Base-by-base conservation (phyloP, 371 early-diverging fungal species). In the Circinella umbellata region DNA sequence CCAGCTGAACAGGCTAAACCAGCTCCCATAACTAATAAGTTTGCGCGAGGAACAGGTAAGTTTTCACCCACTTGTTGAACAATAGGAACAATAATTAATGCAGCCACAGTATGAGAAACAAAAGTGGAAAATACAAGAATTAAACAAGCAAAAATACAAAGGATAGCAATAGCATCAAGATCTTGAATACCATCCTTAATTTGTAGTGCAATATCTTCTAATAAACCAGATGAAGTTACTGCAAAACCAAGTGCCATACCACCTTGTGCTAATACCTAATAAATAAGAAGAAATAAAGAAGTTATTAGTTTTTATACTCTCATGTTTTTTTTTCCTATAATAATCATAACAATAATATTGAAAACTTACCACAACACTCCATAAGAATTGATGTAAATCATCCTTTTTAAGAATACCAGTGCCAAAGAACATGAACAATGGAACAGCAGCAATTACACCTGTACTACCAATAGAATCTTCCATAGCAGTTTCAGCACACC, bases 61-160 rank as follows among this genome's bases (percentile, higher is more conserved):
- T 79, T 72, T 15, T 77, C 69, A 10, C 95, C 95, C n/a, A 95
- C 89, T 73, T 93, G 83, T 64, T 88, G 84, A 10, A 95, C 92
- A 63, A 95, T 91, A 3, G 95, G 95, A 46, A 95, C 76, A 57
- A 95, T 90, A 67, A 95, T 94, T 66, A 95, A 76, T 3, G 95
- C 95, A 9, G 92, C 93, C 5, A 98, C 99, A 0, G 99, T 98
- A 72, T 98, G 99, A 3, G 93, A 93, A 55, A 98, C 94, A 76
- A 98, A 98, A 4, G 95, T 95, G n/a, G 97, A 89, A 69, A 93
- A 89, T 5, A 94, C 89, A 17, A 94, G 76, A 15, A 93, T 89
- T 42, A 95, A 75, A 27, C 80, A 73, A 5, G 89, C 80, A 70
- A 95, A 91, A 38, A 91, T 77, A 15, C 86, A 76, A 35, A 93